Evolutionary conservation across 108 stramenopile genomes (phyloP), one percentile per base, ranked within the genome.

Genomic region (Schizochytrium sp.): DNA sequence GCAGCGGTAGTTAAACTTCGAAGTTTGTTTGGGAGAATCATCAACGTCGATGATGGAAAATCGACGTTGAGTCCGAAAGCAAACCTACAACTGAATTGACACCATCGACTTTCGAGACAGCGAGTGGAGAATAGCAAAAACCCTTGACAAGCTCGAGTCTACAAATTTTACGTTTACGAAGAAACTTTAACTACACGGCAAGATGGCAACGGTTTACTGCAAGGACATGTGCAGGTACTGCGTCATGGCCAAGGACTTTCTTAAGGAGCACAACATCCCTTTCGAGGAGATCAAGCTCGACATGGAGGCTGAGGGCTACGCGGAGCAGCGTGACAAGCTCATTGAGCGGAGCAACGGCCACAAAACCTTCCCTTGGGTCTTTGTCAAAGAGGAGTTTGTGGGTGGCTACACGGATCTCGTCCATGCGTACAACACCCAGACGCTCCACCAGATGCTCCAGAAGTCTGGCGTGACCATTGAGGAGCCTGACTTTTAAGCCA

Each of bases 181-280:
- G 28, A 28, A 28, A 28, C 28, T 28, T 28, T 28, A 60, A 60
- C 0, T 19, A n/a, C 1, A 72, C 40, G n/a, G 73, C 46, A 83
- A 83, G 73, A 83, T 83, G 73, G 53, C 53, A n/a, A 49, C 53
- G 73, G 45, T 83, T 10, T 83, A 83, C 73, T 53, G 73, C 73
- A 83, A 83, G 73, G 73, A 83, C 73, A 55, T 28, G 2, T 83
- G 73, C 73, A 83, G 55, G 73, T 83, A 83, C 73, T 83, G 73
- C 73, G 53, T 55, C 50, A 17, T 83, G 45, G 73, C 73, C 50
- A 83, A 83, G 53, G 73, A 83, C 50, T 83, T 83, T 40, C 73
- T 83, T 10, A 83, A 83, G 73, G 73, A 83, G 73, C 46, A 83
- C 73, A 83, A 83, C 73, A 40, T 83, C 4, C 73, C 73, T 53